Conservation (phyloP, 805 yeast genomes). For the Candida bentonensis region DNA sequence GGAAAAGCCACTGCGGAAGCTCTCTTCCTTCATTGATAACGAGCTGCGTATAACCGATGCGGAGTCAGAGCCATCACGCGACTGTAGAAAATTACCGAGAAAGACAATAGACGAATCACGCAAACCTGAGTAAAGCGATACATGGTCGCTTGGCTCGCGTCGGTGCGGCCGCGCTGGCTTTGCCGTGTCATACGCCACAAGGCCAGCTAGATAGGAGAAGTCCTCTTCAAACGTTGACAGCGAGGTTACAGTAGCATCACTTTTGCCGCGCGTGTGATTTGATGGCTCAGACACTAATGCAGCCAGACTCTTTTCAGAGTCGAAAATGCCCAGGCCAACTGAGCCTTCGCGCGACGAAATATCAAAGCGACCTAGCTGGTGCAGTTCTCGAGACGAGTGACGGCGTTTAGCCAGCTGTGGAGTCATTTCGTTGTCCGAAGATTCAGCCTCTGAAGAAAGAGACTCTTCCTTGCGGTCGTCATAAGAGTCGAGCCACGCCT, state of each 20-base stretch:
- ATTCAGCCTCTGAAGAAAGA: slow-evolving; percentile 8
- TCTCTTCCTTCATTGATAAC: slow-evolving; percentile 8
- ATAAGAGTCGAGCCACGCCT: slow-evolving; percentile 19
- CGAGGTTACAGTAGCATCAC: slow-evolving; percentile 3
- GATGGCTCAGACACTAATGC: background rate
- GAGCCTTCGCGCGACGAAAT: background rate
- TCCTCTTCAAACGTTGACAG: slow-evolving; percentile 12
- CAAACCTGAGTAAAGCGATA: slow-evolving; percentile 17
- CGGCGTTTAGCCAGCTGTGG: slow-evolving; percentile 2
- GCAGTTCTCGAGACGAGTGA: slow-evolving; percentile 1
- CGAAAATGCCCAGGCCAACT: background rate
- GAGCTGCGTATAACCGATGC: slow-evolving; percentile 1
- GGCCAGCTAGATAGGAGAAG: slow-evolving; percentile 20
- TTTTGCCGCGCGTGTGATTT: background rate
- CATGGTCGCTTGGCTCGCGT: background rate
- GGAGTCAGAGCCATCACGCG: slow-evolving; percentile 2
- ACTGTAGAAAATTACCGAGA: slow-evolving; percentile 16
- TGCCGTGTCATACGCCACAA: slow-evolving; percentile 17
- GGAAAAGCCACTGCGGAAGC: slow-evolving; percentile 1
- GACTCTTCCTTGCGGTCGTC: slow-evolving; percentile 14
- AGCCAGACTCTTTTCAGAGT: background rate
- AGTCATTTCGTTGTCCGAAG: slow-evolving; percentile 1
- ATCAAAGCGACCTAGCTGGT: background rate
- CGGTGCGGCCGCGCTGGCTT: slow-evolving; percentile 2
- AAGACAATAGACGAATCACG: slow-evolving; percentile 21